These are phyloP conservation scores for Beta corolliflora DNA, from an alignment of 179 eudicot genomes.

Conservation along the genomic window DNA sequence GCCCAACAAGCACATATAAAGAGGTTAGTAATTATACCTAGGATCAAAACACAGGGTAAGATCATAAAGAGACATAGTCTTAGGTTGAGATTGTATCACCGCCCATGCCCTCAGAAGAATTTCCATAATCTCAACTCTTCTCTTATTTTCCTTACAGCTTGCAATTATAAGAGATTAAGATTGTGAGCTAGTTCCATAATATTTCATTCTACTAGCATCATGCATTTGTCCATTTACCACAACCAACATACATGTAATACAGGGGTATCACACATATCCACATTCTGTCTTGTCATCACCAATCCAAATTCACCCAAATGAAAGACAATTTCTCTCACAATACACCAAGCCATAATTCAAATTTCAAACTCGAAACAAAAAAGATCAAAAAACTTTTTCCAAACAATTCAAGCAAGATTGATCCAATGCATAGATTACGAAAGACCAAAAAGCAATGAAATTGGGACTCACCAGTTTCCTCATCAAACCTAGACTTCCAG, in stretches of 20 bases:
- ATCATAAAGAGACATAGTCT: not conserved
- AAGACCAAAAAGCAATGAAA: not conserved
- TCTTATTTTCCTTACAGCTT: not conserved
- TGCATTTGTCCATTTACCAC: not conserved
- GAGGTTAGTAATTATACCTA: not conserved
- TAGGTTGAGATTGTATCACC: not conserved
- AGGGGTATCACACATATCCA: conserved; percentile 4
- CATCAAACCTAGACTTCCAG: conserved; percentile 75
- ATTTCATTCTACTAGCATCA: not conserved
- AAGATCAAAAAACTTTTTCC: not conserved
- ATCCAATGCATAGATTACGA: not conserved
- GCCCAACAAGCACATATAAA: conserved; percentile 20
- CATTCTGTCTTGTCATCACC: conserved; percentile 4
- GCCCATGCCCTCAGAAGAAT: not conserved
- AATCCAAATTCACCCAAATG: conserved; percentile 14
- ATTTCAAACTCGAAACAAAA: not conserved
- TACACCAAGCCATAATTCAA: conserved; percentile 11
- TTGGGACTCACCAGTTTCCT: conserved; percentile 72
- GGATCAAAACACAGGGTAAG: not conserved
- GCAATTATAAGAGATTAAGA: not conserved
- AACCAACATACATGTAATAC: not conserved
- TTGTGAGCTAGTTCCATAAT: not conserved
- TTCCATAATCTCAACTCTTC: not conserved
- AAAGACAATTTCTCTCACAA: not conserved
- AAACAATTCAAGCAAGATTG: conserved; percentile 12